phyloP scores from a whole-genome alignment of 1,139 yeast genomes.

The Kodamaea ohmeri region DNA sequence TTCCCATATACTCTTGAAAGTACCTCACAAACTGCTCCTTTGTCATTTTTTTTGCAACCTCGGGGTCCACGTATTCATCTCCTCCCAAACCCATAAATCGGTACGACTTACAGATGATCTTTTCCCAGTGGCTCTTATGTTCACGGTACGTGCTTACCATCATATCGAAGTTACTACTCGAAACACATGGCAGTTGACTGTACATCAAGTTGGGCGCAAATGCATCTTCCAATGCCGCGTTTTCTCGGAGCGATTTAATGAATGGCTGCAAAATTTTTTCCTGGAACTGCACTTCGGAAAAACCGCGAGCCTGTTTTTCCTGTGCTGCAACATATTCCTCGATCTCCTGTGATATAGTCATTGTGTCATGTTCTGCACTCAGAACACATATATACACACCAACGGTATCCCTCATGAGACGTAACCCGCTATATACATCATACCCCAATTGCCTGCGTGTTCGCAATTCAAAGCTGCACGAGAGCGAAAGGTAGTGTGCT shows the following conservation, averaged over 20 bases:
- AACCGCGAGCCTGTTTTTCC: slow-evolving; percentile 22
- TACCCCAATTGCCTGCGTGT: slow-evolving; percentile 49
- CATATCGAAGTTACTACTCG: slow-evolving; percentile 26
- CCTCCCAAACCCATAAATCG: slow-evolving; percentile 32
- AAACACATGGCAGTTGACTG: slow-evolving; percentile 21
- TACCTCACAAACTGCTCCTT: slow-evolving; percentile 29
- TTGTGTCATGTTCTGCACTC: slow-evolving; percentile 42
- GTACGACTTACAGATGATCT: slow-evolving; percentile 43
- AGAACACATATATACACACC: slow-evolving; percentile 56
- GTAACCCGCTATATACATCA: slow-evolving; percentile 51
- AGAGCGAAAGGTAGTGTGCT: slow-evolving; percentile 40
- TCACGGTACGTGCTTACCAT: slow-evolving; percentile 26
- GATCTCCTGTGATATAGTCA: slow-evolving; percentile 38
- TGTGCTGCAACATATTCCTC: slow-evolving; percentile 45
- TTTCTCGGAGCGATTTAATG: slow-evolving; percentile 21
- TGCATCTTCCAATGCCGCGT: slow-evolving; percentile 7
- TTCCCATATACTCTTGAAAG: slow-evolving; percentile 19
- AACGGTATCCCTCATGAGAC: slow-evolving; percentile 47
- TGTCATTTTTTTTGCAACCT: slow-evolving; percentile 23
- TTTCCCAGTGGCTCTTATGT: slow-evolving; percentile 50
- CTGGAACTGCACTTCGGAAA: slow-evolving; percentile 33
- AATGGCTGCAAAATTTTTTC: slow-evolving; percentile 34
- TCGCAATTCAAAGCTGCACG: slow-evolving; percentile 47
- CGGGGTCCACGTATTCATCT: slow-evolving; percentile 33
- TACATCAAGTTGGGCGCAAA: slow-evolving; percentile 23